phyloP scores from a whole-genome alignment of 805 yeast species.

The Candida patagonica region DNA sequence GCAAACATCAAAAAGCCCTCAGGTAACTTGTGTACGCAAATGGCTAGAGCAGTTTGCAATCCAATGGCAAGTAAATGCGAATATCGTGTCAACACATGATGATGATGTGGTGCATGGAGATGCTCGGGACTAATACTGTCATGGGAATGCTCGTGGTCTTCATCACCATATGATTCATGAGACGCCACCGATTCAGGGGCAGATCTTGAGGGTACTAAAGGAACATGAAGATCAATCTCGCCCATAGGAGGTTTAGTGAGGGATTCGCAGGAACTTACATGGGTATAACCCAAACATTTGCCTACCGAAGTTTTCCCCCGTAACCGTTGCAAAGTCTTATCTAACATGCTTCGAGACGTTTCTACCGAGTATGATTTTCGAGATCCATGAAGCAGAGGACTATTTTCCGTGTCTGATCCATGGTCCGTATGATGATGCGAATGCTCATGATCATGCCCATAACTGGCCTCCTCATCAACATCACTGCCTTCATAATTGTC shows the following conservation, averaged over 20 bases:
- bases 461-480: conserved; percentile 7
- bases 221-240: not conserved
- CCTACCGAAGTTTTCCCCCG: conserved; percentile 29
- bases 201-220: not conserved
- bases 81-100: conserved; percentile 66
- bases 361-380: too few relatives aligned
- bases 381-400: not conserved
- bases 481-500: conserved; percentile 17
- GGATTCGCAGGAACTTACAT: conserved; percentile 13
- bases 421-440: not conserved
- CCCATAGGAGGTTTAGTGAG: not conserved
- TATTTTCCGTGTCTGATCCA: not conserved
- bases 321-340: conserved; percentile 12
- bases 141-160: conserved; percentile 12
- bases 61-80: conserved; percentile 80
- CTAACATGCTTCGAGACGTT: conserved; percentile 9
- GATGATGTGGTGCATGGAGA: conserved; percentile 42
- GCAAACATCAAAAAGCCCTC: conserved; percentile 89
- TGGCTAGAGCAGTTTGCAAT: conserved; percentile 79
- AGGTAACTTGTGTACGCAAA: conserved; percentile 84
- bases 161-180: conserved; percentile 6
- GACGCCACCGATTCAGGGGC: not conserved
- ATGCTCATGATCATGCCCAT: conserved; percentile 9
- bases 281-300: conserved; percentile 40
- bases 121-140: conserved; percentile 21